Base-by-base conservation (phyloP, 257 asterid species). In the Solanum gandarillasii region DNA sequence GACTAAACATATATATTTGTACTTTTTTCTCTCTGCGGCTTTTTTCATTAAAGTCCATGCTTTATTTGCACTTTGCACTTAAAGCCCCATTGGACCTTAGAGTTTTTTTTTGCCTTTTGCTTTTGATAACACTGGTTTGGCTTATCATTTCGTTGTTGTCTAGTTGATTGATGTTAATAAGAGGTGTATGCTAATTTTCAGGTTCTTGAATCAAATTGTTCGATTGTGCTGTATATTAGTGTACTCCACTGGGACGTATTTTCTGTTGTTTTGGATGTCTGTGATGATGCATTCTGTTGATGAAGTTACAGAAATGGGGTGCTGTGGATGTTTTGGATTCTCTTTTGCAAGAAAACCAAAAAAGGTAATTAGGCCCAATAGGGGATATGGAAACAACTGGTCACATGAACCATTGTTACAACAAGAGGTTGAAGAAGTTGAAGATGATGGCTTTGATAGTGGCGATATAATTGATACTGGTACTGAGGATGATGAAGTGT, bases 291-390 rank as follows among this genome's bases (percentile, higher is more conserved):
- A 90, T 91, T 85, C 92, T 58, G 86, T 93, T 81, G 92, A 41
- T 88, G 90, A 90, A 90, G 92, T 90, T 70, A 78, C 91, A 14
- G 95, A 90, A 87, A 96, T 96, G 98, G 99, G 95, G 52, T 97
- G 99, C 91, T 96, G 96, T 88, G 96, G 96, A 87, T 97, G 99
- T 93, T 97, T 97, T 90, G 99, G 99, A 75, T 93, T 96, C 89
- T 89, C 98, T 41, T 92, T 94, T 90, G 79, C 89, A 39, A 91
- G 93, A 91, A 96, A 93, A 92, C 85, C 91, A 8, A 93, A 92
- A 89, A 94, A 92, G 91, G 86, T 74, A 34, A 20, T 46, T 88
- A 91, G 92, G 90, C 89, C 96, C 16, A 79, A 81, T 82, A 82
- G 67, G 70, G 86, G 41, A 55, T 86, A 91, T 88, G 91, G 91